Base-by-base conservation (phyloP, 2,329 filamentous ascomycete genomes). In the Colletotrichum liriopes region DNA sequence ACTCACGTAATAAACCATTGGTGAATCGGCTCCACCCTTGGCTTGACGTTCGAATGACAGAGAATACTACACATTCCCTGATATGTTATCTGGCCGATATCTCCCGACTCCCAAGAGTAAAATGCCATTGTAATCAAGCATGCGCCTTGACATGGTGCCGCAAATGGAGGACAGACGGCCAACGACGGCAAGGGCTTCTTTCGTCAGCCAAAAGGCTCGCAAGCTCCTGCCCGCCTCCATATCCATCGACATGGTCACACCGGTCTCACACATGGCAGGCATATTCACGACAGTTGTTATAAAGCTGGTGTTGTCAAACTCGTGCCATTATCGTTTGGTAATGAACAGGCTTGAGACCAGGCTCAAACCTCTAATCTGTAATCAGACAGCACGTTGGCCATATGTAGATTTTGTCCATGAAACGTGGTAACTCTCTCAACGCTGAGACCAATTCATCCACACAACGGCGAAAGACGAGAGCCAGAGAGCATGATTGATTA, bases 401-500 rank as follows among this genome's bases (percentile, higher is more conserved):
- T 4, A 54, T 32, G 20, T 18, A 43, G 39, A 16, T 51, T 9
- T 18, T 45, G n/a, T 45, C 14, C 11, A 32, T 6, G 11, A 29
- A 67, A 56, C 16, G 35, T 20, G 16, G 20, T 58, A 56, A 43
- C 12, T 43, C 37, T 39, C 63, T 47, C 65, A 54, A 59, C 58
- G 26, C 68, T 45, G 37, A 59, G 35, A 52, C 37, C 37, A 39
- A 63, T 58, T 35, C 58, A 39, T 59, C 67, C 43, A 62, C 41
- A 29, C 26, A 56, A 58, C 5, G n/a, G 47, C 14, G 1, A 20
- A 23, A 39, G 26, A 54, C 35, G 23, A 37, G n/a, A 47, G n/a
- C 35, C 54, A 52, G 51, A 35, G 37, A 63, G 43, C 52, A 58
- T 32, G 20, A 26, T 51, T 72, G 52, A 70, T 72, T 65, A 72